Base-by-base conservation (phyloP, 495 filamentous ascomycete genomes). In the Neurospora sp. region DNA sequence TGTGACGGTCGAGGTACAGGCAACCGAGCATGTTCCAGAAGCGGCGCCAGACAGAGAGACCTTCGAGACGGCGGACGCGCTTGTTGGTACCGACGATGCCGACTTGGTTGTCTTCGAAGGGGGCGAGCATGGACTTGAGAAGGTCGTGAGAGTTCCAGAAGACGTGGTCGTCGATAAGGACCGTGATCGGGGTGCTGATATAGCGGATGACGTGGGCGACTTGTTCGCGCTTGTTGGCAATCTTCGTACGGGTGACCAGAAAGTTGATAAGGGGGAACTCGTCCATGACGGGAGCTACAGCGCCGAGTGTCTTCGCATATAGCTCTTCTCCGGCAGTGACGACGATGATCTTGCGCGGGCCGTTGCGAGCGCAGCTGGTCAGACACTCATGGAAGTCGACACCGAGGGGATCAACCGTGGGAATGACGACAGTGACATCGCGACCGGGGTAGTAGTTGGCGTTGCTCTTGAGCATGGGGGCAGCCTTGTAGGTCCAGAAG, bases 401-500 rank as follows among this genome's bases (percentile, higher is more conserved):
- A n/a, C 77, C 78, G 0, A 71, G 31, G 1, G 81, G 80, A 60
- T 86, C 81, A 37, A 88, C 80, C n/a, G 86, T 88, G 1, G 88
- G 87, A 35, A 90, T 78, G 62, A 90, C 84, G 66, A 88, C 85
- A 3, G 87, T 88, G 75, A 89, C 87, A 76, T 89, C 85, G 11
- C 60, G 76, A 20, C 77, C 69, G 20, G 82, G 77, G 14, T 70
- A 79, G 75, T 85, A 83, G 18, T 71, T 80, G 10, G 84, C 83
- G 27, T 80, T 75, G 4, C 39, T 49, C 54, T 66, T 16, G 3
- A 78, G 80, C 16, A 80, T 74, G 3, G 79, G 78, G 8, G 83
- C 75, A 4, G 83, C 79, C 16, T 78, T 79, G 76, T 87, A 87
- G 38, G 75, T n/a, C 78, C 82, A 84, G 75, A 85, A 87, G 4